Evolutionary conservation across 2,329 filamentous ascomycete genomes (phyloP).

Genomic region (Aspergillus sergii): DNA sequence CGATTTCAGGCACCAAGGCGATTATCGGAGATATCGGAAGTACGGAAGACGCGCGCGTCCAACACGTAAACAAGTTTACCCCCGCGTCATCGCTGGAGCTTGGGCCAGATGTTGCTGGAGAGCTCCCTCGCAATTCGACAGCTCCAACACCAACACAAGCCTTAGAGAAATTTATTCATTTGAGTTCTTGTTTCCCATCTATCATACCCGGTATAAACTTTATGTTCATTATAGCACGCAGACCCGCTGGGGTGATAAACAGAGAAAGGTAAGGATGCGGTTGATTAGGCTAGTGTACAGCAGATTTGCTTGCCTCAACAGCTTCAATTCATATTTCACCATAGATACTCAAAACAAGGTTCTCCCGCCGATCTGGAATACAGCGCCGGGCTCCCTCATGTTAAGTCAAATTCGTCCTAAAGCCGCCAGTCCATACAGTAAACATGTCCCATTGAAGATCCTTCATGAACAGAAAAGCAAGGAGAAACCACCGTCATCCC

Average conservation of each 20-base stretch:
- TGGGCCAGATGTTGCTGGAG: conserved; percentile 18
- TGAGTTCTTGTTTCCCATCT: not conserved
- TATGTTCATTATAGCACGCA: not conserved
- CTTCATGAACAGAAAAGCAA: conserved; percentile 34
- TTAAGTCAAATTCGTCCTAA: conserved; percentile 33
- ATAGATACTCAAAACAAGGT: conserved; percentile 24
- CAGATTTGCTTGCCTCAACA: conserved; percentile 25
- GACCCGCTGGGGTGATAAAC: no score
- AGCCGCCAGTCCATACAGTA: conserved; percentile 29
- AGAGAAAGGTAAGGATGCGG: conserved; percentile 15
- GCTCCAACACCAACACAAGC: not conserved
- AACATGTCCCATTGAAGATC: conserved; percentile 34
- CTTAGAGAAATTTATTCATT: not conserved
- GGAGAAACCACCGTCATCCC: conserved; percentile 37
- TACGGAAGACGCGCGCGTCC: conserved; percentile 19
- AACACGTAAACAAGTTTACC: conserved; percentile 24
- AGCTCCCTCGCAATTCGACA: conserved; percentile 1
- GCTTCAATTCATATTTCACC: conserved; percentile 25
- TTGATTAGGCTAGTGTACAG: conserved; percentile 34
- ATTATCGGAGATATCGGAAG: conserved; percentile 23
- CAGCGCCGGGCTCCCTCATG: conserved; percentile 27
- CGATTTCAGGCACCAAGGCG: conserved; percentile 19
- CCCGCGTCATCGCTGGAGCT: conserved; percentile 25
- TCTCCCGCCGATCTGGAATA: conserved; percentile 18
- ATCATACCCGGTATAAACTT: no score